phyloP scores from a whole-genome alignment of 257 asterid genomes.

The Solanum raphanifolium region DNA sequence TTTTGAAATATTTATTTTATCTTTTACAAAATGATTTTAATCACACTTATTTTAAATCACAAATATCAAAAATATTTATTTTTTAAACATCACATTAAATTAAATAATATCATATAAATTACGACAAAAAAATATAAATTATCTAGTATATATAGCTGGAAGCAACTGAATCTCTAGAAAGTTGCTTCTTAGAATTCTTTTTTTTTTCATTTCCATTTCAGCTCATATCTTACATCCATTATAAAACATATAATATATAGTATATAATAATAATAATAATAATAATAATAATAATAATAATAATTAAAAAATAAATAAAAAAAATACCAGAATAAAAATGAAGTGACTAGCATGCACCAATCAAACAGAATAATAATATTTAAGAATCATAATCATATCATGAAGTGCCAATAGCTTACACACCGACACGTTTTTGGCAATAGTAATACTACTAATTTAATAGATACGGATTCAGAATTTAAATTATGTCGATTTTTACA shows the following conservation, averaged over 20 bases:
- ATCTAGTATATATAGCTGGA: neutral
- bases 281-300: too few relatives aligned
- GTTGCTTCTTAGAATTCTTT: neutral
- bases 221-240: neutral
- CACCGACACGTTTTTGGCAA: neutral
- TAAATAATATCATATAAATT: neutral
- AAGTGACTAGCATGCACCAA: neutral
- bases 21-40: too few relatives aligned
- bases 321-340: neutral
- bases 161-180: constrained; percentile 2
- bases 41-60: too few relatives aligned
- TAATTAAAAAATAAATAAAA: too few relatives aligned
- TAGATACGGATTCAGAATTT: neutral
- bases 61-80: too few relatives aligned
- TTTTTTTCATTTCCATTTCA: neutral
- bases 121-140: neutral
- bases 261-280: neutral
- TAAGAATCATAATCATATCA: neutral
- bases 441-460: neutral
- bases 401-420: neutral
- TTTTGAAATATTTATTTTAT: too few relatives aligned
- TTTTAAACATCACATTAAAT: neutral
- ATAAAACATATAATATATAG: neutral
- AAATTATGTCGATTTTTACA: accelerated
- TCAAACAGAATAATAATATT: neutral